Conservation (phyloP, 176 grass and related monocot species). For the Zea luxurians region DNA sequence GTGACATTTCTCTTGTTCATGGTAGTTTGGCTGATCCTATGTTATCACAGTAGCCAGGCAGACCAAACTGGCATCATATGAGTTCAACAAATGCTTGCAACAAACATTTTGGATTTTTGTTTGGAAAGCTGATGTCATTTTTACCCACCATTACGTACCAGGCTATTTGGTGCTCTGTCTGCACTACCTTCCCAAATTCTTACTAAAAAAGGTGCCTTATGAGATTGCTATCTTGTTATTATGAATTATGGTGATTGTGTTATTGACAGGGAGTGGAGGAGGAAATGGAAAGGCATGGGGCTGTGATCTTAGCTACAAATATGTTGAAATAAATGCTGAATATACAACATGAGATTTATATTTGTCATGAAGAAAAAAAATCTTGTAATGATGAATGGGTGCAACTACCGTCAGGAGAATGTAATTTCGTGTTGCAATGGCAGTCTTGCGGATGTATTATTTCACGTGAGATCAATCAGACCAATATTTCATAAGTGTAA, state of each 20-base stretch:
- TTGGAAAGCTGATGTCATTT: neutral
- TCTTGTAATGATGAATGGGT: slow-evolving; percentile 8
- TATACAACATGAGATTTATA: slow-evolving; percentile 67
- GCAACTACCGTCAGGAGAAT: neutral
- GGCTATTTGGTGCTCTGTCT: slow-evolving; percentile 5
- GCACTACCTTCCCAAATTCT: slow-evolving; percentile 5
- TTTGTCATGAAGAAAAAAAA: neutral
- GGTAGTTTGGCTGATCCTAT: neutral
- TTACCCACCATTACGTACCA: slow-evolving; percentile 5
- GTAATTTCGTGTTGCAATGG: slow-evolving; percentile 10
- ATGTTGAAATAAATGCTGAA: slow-evolving; percentile 99
- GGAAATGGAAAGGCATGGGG: slow-evolving; percentile 89
- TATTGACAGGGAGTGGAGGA: slow-evolving; percentile 56
- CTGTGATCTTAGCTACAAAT: slow-evolving; percentile 95
- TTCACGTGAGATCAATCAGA: neutral
- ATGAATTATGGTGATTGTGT: neutral
- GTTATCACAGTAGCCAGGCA: slow-evolving; percentile 1
- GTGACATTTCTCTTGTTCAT: slow-evolving; percentile 15
- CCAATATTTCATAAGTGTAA: slow-evolving; percentile 9
- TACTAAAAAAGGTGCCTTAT: neutral
- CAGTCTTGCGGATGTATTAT: slow-evolving; percentile 24
- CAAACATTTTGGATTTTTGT: neutral
- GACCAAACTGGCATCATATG: slow-evolving; percentile 11
- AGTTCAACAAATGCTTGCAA: slow-evolving; percentile 23
- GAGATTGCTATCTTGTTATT: slow-evolving; percentile 2